These are phyloP conservation scores for Colletotrichum sidae DNA, from an alignment of 2,329 filamentous ascomycete species.

Conservation along the genomic window DNA sequence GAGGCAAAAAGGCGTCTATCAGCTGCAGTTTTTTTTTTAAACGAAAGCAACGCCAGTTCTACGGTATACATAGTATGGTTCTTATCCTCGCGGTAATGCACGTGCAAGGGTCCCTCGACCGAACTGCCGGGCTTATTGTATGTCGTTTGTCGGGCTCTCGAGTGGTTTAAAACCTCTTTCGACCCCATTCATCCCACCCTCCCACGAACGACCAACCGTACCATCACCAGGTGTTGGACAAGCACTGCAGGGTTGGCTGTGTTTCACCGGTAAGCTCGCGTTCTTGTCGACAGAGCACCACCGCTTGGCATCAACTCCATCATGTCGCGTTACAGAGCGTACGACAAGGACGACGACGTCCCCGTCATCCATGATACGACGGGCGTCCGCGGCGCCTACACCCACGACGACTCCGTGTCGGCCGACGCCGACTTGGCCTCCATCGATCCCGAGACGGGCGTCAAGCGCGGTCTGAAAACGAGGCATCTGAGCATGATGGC, in stretches of 20 bases:
- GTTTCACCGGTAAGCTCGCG: neutral
- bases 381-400: conserved; percentile 2
- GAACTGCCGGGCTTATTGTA: neutral
- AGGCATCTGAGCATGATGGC: conserved; percentile 76
- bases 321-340: conserved; percentile 31
- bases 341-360: conserved; percentile 30
- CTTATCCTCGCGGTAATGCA: conserved; percentile 30
- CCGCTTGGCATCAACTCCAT: neutral
- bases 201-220: no score
- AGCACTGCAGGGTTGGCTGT: no score
- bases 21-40: neutral
- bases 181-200: neutral
- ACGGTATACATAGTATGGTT: neutral
- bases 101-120: conserved; percentile 2
- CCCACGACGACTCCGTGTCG: conserved; percentile 36
- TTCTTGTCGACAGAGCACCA: neutral
- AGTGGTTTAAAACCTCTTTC: neutral
- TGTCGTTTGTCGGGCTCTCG: no score
- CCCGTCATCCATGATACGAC: conserved; percentile 19
- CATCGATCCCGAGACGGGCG: conserved; percentile 72
- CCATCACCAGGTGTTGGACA: no score
- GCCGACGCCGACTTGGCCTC: conserved; percentile 56
- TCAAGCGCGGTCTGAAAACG: conserved; percentile 77
- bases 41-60: neutral
- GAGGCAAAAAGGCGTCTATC: conserved; percentile 2